Percentiles rank a stretch among this genome's conserved stretches.
These are phyloP conservation scores for Hyaloscypha bicolor DNA, from an alignment of 495 filamentous ascomycete species.

Conservation along the genomic window DNA sequence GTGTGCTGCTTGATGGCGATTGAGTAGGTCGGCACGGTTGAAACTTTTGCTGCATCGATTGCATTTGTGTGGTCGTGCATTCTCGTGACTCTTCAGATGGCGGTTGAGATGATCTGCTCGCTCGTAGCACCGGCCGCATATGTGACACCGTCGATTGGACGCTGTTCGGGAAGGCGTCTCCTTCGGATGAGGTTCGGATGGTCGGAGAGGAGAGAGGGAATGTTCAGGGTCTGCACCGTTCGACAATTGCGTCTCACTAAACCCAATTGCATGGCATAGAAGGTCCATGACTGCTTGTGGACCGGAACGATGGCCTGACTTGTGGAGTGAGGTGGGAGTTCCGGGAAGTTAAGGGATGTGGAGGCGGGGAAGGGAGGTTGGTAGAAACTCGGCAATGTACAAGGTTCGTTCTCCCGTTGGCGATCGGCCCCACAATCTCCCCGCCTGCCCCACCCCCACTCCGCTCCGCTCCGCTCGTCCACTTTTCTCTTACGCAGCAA, in stretches of 20 bases:
- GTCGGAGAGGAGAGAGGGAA: not conserved
- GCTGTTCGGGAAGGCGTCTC: not conserved
- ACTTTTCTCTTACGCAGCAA: not conserved
- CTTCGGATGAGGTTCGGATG: not conserved
- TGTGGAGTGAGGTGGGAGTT: not conserved
- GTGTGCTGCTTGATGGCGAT: not conserved
- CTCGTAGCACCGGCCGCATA: conserved; percentile 27
- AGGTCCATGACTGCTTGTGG: not conserved
- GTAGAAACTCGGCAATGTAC: not conserved
- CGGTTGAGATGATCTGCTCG: conserved; percentile 24
- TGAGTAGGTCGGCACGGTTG: conserved; percentile 46
- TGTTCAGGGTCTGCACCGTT: not conserved
- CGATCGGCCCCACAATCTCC: not conserved
- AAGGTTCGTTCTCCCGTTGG: not conserved
- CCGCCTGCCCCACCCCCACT: not conserved
- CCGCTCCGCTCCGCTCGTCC: not conserved
- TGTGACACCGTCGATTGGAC: conserved; percentile 40
- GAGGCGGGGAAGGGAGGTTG: not conserved
- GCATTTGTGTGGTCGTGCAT: conserved; percentile 31
- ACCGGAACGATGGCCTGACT: not conserved
- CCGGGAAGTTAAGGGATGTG: not conserved
- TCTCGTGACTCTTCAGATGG: conserved; percentile 18
- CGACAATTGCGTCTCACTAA: not conserved
- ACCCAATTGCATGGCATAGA: not conserved
- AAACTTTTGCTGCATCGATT: conserved; percentile 58